These are phyloP conservation scores for Ogataea nakhonphanomensis DNA, from an alignment of 805 yeast genomes.

Conservation along the genomic window DNA sequence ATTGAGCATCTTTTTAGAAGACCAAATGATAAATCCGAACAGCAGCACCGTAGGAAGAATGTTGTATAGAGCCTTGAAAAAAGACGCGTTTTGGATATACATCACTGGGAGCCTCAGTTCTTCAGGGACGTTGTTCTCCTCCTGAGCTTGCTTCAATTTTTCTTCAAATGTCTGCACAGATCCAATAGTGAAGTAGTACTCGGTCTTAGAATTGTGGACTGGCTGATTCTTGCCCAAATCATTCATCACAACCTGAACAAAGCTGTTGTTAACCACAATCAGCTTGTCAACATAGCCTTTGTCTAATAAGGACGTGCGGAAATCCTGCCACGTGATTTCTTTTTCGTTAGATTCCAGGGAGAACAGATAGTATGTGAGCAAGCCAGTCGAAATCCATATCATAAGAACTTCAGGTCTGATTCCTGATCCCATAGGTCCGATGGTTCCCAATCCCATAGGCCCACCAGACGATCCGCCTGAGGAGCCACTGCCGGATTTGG, in stretches of 20 bases:
- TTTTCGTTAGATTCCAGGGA: conserved; percentile 23
- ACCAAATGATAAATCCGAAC: conserved; percentile 74
- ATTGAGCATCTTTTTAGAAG: conserved; percentile 51
- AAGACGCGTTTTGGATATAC: conserved; percentile 65
- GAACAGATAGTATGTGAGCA: conserved; percentile 18
- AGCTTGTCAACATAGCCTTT: conserved; percentile 74
- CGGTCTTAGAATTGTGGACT: conserved; percentile 25
- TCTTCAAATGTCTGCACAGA: conserved; percentile 83
- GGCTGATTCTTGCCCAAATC: conserved; percentile 36
- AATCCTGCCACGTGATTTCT: conserved; percentile 59
- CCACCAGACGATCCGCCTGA: background rate
- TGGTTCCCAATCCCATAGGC: conserved; percentile 2
- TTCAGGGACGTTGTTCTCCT: conserved; percentile 60
- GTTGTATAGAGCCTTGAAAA: conserved; percentile 61
- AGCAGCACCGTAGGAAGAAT: conserved; percentile 78
- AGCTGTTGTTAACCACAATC: conserved; percentile 66
- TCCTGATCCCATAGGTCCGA: conserved; percentile 11
- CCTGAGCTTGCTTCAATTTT: conserved; percentile 71
- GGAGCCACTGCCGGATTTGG: background rate
- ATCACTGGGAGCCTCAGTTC: conserved; percentile 74
- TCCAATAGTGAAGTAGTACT: conserved; percentile 73
- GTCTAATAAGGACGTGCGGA: conserved; percentile 73
- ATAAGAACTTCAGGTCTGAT: conserved; percentile 20
- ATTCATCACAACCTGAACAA: conserved; percentile 67
- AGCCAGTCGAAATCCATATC: conserved; percentile 21